Percentiles rank a stretch among this genome's conserved stretches.
Evolutionary conservation across 2,329 filamentous ascomycete genomes (phyloP).

Genomic region (Talaromyces amestolkiae): DNA sequence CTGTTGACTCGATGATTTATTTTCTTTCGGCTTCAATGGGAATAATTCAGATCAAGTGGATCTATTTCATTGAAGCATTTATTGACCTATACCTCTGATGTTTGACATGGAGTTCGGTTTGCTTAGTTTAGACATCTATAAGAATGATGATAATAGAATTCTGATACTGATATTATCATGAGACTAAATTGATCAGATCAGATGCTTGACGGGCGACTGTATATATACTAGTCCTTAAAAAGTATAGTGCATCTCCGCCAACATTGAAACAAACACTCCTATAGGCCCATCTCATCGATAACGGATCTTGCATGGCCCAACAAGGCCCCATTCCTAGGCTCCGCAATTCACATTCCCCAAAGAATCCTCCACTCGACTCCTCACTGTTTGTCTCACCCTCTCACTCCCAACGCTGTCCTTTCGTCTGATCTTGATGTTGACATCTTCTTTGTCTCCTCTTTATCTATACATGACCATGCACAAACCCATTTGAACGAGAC

Average conservation of each 20-base stretch:
- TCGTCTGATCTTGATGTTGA: background rate
- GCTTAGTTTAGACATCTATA: background rate
- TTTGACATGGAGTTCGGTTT: background rate
- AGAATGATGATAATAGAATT: background rate
- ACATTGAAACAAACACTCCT: background rate
- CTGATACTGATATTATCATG: background rate
- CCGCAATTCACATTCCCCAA: slow-evolving; percentile 13
- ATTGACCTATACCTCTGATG: background rate
- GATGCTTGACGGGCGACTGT: background rate
- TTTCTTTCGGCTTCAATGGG: background rate
- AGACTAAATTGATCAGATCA: background rate
- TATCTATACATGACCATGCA: background rate
- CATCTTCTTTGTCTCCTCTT: background rate
- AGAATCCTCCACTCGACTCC: background rate
- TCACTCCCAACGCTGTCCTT: background rate
- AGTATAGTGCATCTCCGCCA: background rate
- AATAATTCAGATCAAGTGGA: background rate
- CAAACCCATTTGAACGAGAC: background rate
- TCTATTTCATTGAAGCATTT: background rate
- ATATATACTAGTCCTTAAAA: background rate
- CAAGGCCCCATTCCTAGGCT: background rate
- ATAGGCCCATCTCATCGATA: background rate
- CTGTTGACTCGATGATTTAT: background rate
- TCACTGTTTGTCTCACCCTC: background rate
- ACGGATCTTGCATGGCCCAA: background rate